Percentiles rank a stretch among this genome's conserved stretches.
Evolutionary conservation across 2,329 filamentous ascomycete genomes (phyloP).

Genomic region (Mycosphaerella arachidis): DNA sequence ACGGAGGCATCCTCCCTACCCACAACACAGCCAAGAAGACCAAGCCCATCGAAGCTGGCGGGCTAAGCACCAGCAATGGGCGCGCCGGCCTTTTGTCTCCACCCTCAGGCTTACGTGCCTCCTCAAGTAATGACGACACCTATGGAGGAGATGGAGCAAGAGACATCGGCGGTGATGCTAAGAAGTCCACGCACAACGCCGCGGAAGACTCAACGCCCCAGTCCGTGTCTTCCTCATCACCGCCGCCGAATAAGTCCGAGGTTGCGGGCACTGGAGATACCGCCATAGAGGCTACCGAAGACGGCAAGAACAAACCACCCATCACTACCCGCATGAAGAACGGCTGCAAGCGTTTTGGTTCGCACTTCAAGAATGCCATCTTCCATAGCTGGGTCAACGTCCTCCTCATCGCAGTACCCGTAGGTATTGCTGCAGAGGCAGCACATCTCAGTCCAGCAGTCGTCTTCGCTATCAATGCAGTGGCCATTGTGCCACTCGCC

Average conservation of each 20-base stretch:
- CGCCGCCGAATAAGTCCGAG: slow-evolving; percentile 44
- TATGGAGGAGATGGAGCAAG: slow-evolving; percentile 28
- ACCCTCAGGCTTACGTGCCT: slow-evolving; percentile 17
- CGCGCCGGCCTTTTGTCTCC: slow-evolving; percentile 25
- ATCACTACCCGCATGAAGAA: slow-evolving; percentile 48
- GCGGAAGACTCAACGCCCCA: slow-evolving; percentile 19
- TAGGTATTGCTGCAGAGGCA: slow-evolving; percentile 63
- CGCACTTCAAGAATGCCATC: slow-evolving; percentile 55
- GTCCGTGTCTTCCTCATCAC: slow-evolving; percentile 31
- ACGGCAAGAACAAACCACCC: slow-evolving; percentile 38
- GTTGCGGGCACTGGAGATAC: slow-evolving; percentile 49
- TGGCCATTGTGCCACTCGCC: slow-evolving; percentile 49
- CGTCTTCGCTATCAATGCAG: slow-evolving; percentile 49
- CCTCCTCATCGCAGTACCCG: slow-evolving; percentile 70
- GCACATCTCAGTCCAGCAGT: slow-evolving; percentile 39
- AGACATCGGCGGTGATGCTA: slow-evolving; percentile 23
- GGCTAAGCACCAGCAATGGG: slow-evolving; percentile 26
- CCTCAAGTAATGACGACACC: background rate
- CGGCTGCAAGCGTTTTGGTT: slow-evolving; percentile 50
- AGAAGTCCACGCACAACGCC: slow-evolving; percentile 25
- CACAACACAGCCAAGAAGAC: slow-evolving; percentile 22
- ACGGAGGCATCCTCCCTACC: slow-evolving; percentile 32
- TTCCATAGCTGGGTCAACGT: slow-evolving; percentile 74
- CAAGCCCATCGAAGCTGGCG: slow-evolving; percentile 30
- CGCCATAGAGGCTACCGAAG: slow-evolving; percentile 43